phyloP scores from a whole-genome alignment of 2,329 filamentous ascomycete species.

The Camillea tinctor region DNA sequence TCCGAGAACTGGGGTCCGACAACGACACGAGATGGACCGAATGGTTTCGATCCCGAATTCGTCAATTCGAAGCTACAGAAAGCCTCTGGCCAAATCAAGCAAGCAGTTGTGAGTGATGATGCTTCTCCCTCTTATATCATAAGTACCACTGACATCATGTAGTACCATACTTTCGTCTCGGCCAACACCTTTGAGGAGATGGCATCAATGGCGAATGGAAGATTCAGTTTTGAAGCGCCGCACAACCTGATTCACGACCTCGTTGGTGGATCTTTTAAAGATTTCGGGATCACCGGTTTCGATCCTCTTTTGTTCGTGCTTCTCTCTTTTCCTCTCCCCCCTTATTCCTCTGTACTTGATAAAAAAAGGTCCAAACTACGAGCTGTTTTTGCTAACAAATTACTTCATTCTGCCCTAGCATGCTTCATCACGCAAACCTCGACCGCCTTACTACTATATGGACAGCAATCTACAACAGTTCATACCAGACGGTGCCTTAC shows the following conservation, averaged over 20 bases:
- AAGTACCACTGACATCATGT: not conserved
- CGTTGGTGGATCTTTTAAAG: conserved; percentile 34
- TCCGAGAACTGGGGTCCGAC: conserved; percentile 30
- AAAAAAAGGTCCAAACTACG: not conserved
- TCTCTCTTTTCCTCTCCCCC: not conserved
- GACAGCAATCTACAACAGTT: conserved; percentile 38
- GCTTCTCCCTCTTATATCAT: not conserved
- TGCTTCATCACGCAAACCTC: conserved; percentile 56
- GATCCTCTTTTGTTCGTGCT: conserved; percentile 48
- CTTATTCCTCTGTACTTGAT: not conserved
- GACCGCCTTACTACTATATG: conserved; percentile 58
- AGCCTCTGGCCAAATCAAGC: conserved; percentile 34
- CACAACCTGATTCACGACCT: conserved; percentile 44
- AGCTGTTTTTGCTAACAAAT: not conserved
- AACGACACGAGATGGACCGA: conserved; percentile 38
- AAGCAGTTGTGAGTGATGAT: conserved; percentile 39
- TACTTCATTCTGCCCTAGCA: conserved; percentile 28
- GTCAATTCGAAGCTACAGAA: conserved; percentile 37
- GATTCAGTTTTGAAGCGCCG: conserved; percentile 43
- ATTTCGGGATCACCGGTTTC: conserved; percentile 42
- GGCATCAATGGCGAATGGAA: conserved; percentile 37
- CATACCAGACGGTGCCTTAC: conserved; percentile 29
- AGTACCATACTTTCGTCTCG: conserved; percentile 37
- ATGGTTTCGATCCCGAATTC: conserved; percentile 38
- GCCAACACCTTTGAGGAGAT: conserved; percentile 39